These are phyloP conservation scores for Gynandropsis gynandra DNA, from an alignment of 345 rosid species.

Conservation along the genomic window DNA sequence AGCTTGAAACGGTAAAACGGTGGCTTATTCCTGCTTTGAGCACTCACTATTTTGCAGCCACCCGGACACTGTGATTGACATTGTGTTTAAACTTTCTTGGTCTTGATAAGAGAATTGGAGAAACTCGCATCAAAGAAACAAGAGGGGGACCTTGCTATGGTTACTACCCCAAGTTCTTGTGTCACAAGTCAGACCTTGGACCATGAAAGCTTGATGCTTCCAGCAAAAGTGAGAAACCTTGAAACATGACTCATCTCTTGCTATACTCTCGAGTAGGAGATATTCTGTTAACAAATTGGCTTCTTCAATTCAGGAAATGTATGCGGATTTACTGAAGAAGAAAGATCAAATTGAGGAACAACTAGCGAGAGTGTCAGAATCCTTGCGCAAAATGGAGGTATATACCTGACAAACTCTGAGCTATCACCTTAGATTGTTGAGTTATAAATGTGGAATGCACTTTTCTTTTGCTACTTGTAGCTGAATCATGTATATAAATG, in stretches of 20 bases:
- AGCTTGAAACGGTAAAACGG: conserved; percentile 40
- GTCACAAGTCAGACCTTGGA: conserved; percentile 36
- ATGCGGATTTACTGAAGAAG: conserved; percentile 44
- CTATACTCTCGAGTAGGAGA: conserved; percentile 1
- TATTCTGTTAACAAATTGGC: conserved; percentile 3
- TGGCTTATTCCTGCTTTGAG: not conserved
- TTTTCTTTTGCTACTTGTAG: conserved; percentile 12
- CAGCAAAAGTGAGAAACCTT: conserved; percentile 41
- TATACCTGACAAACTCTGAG: not conserved
- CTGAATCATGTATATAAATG: not conserved
- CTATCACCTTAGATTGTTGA: not conserved
- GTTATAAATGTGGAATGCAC: not conserved
- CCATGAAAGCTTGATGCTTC: conserved; percentile 30
- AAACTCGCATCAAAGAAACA: conserved; percentile 38
- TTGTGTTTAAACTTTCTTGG: conserved; percentile 3
- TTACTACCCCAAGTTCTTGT: conserved; percentile 37
- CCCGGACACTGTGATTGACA: conserved; percentile 2
- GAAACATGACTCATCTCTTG: not conserved
- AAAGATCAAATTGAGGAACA: conserved; percentile 52
- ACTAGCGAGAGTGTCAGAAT: conserved; percentile 41
- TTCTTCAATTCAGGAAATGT: conserved; percentile 43
- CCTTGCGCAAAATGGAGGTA: conserved; percentile 51
- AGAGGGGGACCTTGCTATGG: conserved; percentile 33
- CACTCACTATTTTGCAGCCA: conserved; percentile 13
- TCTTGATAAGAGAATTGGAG: conserved; percentile 36